phyloP scores from a whole-genome alignment of 768 basidiomycete genomes.

The Rhizopogon roseolus region DNA sequence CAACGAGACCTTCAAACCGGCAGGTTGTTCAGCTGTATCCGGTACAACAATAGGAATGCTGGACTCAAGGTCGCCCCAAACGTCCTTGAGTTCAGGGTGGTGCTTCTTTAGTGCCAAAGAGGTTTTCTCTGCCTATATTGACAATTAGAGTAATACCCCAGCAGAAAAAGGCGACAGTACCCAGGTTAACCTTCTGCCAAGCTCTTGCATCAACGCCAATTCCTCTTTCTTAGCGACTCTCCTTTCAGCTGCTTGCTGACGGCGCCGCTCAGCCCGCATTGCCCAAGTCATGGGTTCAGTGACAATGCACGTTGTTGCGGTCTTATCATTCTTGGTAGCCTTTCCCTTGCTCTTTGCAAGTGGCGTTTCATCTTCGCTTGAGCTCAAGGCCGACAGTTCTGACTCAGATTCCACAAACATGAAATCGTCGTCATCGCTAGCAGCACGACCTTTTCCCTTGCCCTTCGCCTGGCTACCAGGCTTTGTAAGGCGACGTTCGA shows the following conservation, averaged over 20 bases:
- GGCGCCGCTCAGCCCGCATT: slow-evolving; percentile 7
- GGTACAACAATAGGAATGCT: slow-evolving; percentile 59
- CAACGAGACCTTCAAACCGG: slow-evolving; percentile 76
- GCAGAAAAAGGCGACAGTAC: slow-evolving; percentile 33
- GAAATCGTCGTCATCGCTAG: slow-evolving; percentile 12
- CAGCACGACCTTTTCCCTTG: slow-evolving; percentile 14
- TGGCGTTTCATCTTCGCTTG: slow-evolving; percentile 9
- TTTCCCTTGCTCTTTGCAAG: slow-evolving; percentile 29
- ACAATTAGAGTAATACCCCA: slow-evolving; percentile 8
- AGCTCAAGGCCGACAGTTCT: slow-evolving; percentile 8
- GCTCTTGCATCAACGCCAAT: slow-evolving; percentile 40
- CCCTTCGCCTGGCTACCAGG: slow-evolving; percentile 4
- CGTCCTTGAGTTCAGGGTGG: slow-evolving; percentile 76
- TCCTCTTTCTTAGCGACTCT: slow-evolving; percentile 42
- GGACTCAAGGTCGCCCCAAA: slow-evolving; percentile 84
- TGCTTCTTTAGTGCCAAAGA: slow-evolving; percentile 56
- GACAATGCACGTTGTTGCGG: slow-evolving; percentile 1
- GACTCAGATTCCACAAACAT: slow-evolving; percentile 5
- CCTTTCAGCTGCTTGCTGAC: slow-evolving; percentile 17
- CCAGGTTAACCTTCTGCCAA: slow-evolving; percentile 73
- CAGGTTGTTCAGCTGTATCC: slow-evolving; percentile 71
- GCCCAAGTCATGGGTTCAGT: slow-evolving; percentile 6
- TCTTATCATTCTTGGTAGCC: slow-evolving; percentile 20
- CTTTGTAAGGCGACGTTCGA: slow-evolving; percentile 43
- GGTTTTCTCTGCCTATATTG: slow-evolving; percentile 62